Evolutionary conservation across 768 basidiomycete species (phyloP).

Genomic region (Xerocomus potaroensis): DNA sequence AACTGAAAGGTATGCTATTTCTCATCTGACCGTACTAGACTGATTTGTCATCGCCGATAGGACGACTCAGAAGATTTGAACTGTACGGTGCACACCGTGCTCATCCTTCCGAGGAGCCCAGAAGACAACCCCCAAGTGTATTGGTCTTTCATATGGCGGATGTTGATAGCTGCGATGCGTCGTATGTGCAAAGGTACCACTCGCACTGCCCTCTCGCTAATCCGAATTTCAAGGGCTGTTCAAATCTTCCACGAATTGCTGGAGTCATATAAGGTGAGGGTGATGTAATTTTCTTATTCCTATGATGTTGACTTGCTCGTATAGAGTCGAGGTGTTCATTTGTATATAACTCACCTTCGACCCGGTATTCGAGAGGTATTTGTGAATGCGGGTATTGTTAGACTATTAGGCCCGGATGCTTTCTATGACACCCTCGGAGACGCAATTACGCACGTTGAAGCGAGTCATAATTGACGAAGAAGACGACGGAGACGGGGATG

Average conservation of each 20-base stretch:
- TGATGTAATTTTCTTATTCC: not conserved
- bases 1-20: constrained; percentile 67
- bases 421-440: constrained; percentile 42
- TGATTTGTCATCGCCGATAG: constrained; percentile 33
- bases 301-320: not conserved
- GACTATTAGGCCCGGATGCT: constrained; percentile 40
- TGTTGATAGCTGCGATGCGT: constrained; percentile 87
- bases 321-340: constrained; percentile 40
- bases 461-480: constrained; percentile 9
- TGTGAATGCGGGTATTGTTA: constrained; percentile 41
- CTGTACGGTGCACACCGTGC: constrained; percentile 74
- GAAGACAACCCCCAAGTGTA: constrained; percentile 66
- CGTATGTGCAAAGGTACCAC: constrained; percentile 47
- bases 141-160: constrained; percentile 94
- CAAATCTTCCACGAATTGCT: constrained; percentile 80
- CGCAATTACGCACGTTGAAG: constrained; percentile 39
- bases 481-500: not conserved
- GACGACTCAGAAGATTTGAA: constrained; percentile 79
- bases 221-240: constrained; percentile 50
- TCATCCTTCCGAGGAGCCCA: constrained; percentile 88
- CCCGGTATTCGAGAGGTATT: constrained; percentile 34
- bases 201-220: constrained; percentile 3
- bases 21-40: not conserved
- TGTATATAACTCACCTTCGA: constrained; percentile 47
- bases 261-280: constrained; percentile 67